Percentiles rank a stretch among this genome's conserved stretches.
phyloP scores from a whole-genome alignment of 345 rosid species.

The Moricandia arvensis region DNA sequence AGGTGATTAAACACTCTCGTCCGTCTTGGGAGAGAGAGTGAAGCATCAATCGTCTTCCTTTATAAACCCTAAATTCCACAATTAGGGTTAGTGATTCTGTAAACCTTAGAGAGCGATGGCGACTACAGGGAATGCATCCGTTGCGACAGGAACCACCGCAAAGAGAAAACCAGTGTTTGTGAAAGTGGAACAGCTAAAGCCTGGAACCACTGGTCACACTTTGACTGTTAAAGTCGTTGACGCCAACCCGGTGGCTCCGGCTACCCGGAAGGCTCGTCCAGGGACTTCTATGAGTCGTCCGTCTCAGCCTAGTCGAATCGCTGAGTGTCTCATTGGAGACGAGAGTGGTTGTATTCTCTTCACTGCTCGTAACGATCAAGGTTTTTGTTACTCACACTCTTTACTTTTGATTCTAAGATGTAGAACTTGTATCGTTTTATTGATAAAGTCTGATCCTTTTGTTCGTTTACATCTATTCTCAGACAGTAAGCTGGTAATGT shows the following conservation, averaged over 20 bases:
- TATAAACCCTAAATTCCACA: constrained; percentile 28
- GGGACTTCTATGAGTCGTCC: constrained; percentile 47
- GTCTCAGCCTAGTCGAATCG: constrained; percentile 55
- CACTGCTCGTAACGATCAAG: constrained; percentile 91
- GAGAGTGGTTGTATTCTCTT: constrained; percentile 69
- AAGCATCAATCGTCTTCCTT: constrained; percentile 12
- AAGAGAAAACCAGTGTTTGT: constrained; percentile 69
- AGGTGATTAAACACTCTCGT: constrained; percentile 20
- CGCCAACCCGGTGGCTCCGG: constrained; percentile 46
- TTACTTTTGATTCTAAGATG: not conserved
- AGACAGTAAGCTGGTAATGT: not conserved
- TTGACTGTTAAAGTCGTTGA: constrained; percentile 59
- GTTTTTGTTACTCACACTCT: constrained; percentile 23
- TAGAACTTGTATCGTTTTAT: not conserved
- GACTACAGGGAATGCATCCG: constrained; percentile 30
- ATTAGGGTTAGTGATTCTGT: constrained; percentile 11
- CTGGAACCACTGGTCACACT: constrained; percentile 69
- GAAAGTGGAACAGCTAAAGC: constrained; percentile 63
- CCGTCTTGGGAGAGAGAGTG: constrained; percentile 16
- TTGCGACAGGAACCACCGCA: constrained; percentile 20
- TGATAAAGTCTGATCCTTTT: not conserved
- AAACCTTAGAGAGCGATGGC: constrained; percentile 19
- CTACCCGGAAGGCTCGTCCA: constrained; percentile 52
- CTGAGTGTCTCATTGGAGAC: constrained; percentile 79
- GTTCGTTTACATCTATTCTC: not conserved